Percentiles rank a stretch among this genome's conserved stretches.
These are phyloP conservation scores for Selenicereus undatus DNA, from an alignment of 148 eudicot species.

Conservation along the genomic window DNA sequence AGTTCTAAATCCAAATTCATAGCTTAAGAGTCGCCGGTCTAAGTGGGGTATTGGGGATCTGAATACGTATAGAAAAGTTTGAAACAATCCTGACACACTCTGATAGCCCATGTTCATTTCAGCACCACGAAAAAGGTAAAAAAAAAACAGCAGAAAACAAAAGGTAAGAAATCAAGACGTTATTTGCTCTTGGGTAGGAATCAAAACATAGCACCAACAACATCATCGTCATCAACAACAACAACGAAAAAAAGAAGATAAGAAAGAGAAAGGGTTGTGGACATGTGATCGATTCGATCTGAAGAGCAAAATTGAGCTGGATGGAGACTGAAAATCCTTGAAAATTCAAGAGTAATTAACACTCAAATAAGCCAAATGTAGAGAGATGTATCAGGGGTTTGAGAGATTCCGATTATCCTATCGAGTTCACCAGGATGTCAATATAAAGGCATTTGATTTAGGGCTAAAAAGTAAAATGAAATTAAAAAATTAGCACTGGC, in stretches of 20 bases:
- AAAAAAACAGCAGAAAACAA: neutral
- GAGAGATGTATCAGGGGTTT: neutral
- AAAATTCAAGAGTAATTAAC: neutral
- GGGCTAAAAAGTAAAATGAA: neutral
- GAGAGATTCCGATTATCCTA: neutral
- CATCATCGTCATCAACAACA: neutral
- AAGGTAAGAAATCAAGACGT: neutral
- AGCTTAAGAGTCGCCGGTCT: no score
- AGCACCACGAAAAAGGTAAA: neutral
- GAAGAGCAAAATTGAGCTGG: neutral
- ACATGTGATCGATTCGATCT: neutral
- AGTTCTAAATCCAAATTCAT: no score
- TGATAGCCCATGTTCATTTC: neutral
- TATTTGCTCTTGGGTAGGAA: no score
- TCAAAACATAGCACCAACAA: no score
- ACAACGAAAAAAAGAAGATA: neutral
- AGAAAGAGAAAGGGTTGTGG: neutral
- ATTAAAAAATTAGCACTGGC: neutral
- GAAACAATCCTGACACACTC: neutral
- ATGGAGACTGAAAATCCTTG: no score
- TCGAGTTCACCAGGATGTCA: neutral
- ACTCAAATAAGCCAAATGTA: neutral
- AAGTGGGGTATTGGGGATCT: no score
- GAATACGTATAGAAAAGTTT: no score
- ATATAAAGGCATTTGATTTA: neutral